These are phyloP conservation scores for Globisporangium splendens DNA, from an alignment of 352 stramenopile genomes.

Conservation along the genomic window DNA sequence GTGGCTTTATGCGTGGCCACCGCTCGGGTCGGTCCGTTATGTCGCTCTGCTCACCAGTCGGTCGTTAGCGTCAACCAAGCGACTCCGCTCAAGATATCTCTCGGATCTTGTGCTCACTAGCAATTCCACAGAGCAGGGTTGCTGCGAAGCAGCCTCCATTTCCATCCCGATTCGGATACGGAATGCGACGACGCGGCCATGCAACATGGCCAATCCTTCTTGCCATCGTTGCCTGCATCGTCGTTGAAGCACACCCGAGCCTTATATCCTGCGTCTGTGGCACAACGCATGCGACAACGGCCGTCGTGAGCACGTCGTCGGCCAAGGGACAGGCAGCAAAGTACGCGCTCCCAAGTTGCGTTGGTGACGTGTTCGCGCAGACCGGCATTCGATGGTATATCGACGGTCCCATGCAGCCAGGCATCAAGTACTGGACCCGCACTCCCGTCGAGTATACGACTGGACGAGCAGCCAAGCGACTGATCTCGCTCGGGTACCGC, in stretches of 20 bases:
- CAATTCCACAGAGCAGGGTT: too few relatives aligned
- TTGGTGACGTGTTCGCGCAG: conserved; percentile 80
- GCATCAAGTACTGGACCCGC: conserved; percentile 60
- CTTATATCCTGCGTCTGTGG: conserved; percentile 75
- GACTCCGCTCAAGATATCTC: neutral
- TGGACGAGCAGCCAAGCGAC: conserved; percentile 53
- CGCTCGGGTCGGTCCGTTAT: neutral
- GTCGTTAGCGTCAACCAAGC: too few relatives aligned
- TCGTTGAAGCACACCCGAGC: conserved; percentile 37
- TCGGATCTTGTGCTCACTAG: too few relatives aligned
- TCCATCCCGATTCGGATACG: too few relatives aligned
- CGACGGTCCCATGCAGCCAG: conserved; percentile 51
- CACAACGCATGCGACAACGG: conserved; percentile 53
- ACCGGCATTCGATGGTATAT: conserved; percentile 82
- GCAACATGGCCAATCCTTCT: neutral
- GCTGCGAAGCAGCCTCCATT: too few relatives aligned
- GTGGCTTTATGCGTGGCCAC: too few relatives aligned
- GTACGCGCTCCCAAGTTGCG: conserved; percentile 54
- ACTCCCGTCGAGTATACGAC: conserved; percentile 33
- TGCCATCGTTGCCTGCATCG: neutral
- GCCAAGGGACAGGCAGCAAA: conserved; percentile 47
- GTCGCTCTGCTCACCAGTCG: neutral
- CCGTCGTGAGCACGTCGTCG: conserved; percentile 35
- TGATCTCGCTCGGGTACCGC: conserved; percentile 69
- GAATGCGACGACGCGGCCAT: too few relatives aligned